Base-by-base conservation (phyloP, 352 stramenopile genomes). In the Phytophthora macrochlamydospora region DNA sequence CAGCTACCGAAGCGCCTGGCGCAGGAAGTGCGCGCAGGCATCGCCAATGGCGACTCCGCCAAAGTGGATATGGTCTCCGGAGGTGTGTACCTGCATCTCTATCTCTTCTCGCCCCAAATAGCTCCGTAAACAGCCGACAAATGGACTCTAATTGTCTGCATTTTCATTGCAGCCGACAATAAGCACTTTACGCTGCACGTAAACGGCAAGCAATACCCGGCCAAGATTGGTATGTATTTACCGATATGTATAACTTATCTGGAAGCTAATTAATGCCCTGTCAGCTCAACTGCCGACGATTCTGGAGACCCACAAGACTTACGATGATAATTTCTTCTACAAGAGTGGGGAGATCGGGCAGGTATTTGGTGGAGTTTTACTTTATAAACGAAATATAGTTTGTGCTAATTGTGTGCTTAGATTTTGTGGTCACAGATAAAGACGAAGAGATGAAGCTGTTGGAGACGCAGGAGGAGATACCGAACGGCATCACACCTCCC, bases 271-370 rank as follows among this genome's bases (percentile, higher is more conserved):
- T 64, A 28, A 32, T 51, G 40, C 12, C 9, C 62, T 11, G 45
- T 13, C 60, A 96, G 88, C 82, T n/a, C 85, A 96, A 74, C 63
- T 96, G 52, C 88, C 88, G 49, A 88, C 75, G 31, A 94, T 96
- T 62, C 51, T 96, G 28, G 88, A 96, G 75, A 96, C 86, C 2
- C 88, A 96, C 78, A 96, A 96, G 70, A 96, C 88, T 13, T 96
- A 96, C 56, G 88, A 96, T 48, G 86, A 94, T 62, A 93, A 92
- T 38, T 88, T 94, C 37, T 92, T 94, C 42, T 96, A 96, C 77
- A 96, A 96, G 56, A 94, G 86, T 48, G 85, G 86, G 42, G 88
- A 96, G 59, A 94, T 96, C 40, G 88, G 88, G 51, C 88, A 95
- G 73, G 86, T 92, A 37, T 6, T 29, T 7, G 28, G 7, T 18